Conservation (phyloP, 257 asterid genomes). For the Eucommia ulmoides region DNA sequence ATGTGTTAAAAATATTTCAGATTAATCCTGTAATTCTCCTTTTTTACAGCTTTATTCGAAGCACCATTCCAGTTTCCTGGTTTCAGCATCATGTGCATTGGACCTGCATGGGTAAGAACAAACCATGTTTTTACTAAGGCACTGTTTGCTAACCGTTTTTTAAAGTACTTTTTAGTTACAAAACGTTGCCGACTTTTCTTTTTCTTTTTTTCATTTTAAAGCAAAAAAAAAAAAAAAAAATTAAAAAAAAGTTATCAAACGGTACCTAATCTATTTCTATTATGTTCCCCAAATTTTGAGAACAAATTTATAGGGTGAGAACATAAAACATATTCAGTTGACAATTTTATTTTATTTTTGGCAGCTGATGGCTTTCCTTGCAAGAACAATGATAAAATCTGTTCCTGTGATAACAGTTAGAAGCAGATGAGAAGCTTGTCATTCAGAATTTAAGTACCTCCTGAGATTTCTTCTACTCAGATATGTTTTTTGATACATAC, state of each 20-base stretch:
- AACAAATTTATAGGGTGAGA: not conserved
- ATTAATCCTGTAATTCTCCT: not conserved
- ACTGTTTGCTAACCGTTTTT: no score
- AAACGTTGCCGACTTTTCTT: no score
- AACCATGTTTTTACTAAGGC: no score
- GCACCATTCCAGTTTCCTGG: constrained; percentile 90
- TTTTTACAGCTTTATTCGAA: constrained; percentile 41
- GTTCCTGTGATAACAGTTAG: no score
- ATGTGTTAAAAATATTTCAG: no score
- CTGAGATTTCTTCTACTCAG: no score
- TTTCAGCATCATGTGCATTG: constrained; percentile 72
- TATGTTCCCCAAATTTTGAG: not conserved
- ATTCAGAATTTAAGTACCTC: no score
- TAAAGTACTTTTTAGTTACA: no score
- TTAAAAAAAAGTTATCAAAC: not conserved
- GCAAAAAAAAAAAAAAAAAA: not conserved
- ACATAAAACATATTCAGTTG: not conserved
- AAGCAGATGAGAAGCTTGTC: no score
- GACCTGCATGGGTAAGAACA: constrained; percentile 54
- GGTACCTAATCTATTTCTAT: not conserved
- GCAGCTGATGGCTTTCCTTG: constrained; percentile 76
- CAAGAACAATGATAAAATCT: constrained; percentile 44
- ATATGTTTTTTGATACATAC: no score
- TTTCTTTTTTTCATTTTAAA: no score
- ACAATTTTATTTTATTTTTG: not conserved